A percentile compares a stretch with the other conserved stretches of the same genome.
These are phyloP conservation scores for Panaeolus cyanescens DNA, from an alignment of 768 basidiomycete genomes.

Conservation along the genomic window DNA sequence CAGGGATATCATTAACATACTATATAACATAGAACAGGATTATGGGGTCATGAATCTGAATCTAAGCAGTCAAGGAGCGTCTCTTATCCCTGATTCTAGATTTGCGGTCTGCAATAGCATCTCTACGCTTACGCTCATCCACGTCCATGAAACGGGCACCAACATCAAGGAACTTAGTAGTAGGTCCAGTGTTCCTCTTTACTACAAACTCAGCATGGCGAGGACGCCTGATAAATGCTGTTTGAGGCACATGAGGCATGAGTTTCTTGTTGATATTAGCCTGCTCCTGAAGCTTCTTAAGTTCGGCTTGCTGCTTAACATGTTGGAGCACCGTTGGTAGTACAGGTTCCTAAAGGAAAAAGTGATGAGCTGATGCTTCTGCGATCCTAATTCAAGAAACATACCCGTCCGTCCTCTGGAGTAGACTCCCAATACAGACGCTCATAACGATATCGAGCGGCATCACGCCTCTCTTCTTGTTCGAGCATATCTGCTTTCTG, in stretches of 20 bases:
- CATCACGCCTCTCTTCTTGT: slow-evolving; percentile 54
- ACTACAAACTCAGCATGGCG: slow-evolving; percentile 37
- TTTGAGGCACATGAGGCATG: slow-evolving; percentile 39
- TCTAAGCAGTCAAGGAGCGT: slow-evolving; percentile 8
- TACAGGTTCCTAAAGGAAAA: slow-evolving; percentile 54
- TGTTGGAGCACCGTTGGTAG: slow-evolving; percentile 58
- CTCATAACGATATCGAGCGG: slow-evolving; percentile 64
- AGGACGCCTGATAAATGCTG: slow-evolving; percentile 36
- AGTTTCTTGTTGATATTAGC: slow-evolving; percentile 40
- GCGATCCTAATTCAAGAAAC: slow-evolving; percentile 9
- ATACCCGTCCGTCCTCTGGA: slow-evolving; percentile 65
- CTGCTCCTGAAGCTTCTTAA: slow-evolving; percentile 32
- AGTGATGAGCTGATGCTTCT: slow-evolving; percentile 3
- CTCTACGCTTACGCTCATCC: slow-evolving; percentile 51
- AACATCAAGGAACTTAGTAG: slow-evolving; percentile 72
- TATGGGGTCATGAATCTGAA: slow-evolving; percentile 9
- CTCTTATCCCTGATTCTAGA: slow-evolving; percentile 29
- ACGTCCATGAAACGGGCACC: slow-evolving; percentile 69
- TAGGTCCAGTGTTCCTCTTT: slow-evolving; percentile 46
- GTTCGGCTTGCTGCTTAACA: slow-evolving; percentile 38
- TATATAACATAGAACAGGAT: slow-evolving; percentile 6
- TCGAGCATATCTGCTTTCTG: slow-evolving; percentile 65
- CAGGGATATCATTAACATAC: slow-evolving; percentile 1
- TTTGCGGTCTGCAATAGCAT: slow-evolving; percentile 51
- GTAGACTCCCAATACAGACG: slow-evolving; percentile 81